Conservation (phyloP, 2,329 filamentous ascomycete genomes). For the Remersonia thermophila region DNA sequence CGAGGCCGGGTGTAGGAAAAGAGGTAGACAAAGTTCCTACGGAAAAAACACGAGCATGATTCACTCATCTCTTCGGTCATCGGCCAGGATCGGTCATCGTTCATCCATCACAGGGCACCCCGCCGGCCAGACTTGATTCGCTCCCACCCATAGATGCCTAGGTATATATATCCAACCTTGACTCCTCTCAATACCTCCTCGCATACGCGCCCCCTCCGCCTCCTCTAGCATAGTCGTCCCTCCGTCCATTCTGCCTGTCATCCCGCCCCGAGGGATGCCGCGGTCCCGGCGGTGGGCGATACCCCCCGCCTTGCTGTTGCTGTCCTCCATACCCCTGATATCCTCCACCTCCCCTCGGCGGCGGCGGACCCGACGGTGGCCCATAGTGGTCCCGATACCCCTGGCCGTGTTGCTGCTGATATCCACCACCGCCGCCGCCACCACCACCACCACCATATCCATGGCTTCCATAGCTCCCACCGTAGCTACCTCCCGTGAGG, state of each 20-base stretch:
- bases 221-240: constrained; percentile 9
- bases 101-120: no score
- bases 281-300: constrained; percentile 11
- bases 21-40: no score
- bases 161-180: no score
- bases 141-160: no score
- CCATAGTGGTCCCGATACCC: constrained; percentile 7
- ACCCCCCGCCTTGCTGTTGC: no score
- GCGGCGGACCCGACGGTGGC: constrained; percentile 2
- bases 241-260: constrained; percentile 11
- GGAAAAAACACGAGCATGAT: no score
- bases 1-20: no score
- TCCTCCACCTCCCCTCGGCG: neutral
- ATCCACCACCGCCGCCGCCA: constrained; percentile 6
- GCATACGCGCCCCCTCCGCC: neutral
- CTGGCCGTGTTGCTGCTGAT: no score
- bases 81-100: no score
- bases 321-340: constrained; percentile 1
- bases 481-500: constrained; percentile 7
- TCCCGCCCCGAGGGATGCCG: neutral
- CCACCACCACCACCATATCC: constrained; percentile 8
- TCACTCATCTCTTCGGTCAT: no score
- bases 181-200: constrained; percentile 11
- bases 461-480: constrained; percentile 7
- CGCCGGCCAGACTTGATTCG: no score